Conservation (phyloP, 371 early-diverging fungal species). For the Mortierella sp. region DNA sequence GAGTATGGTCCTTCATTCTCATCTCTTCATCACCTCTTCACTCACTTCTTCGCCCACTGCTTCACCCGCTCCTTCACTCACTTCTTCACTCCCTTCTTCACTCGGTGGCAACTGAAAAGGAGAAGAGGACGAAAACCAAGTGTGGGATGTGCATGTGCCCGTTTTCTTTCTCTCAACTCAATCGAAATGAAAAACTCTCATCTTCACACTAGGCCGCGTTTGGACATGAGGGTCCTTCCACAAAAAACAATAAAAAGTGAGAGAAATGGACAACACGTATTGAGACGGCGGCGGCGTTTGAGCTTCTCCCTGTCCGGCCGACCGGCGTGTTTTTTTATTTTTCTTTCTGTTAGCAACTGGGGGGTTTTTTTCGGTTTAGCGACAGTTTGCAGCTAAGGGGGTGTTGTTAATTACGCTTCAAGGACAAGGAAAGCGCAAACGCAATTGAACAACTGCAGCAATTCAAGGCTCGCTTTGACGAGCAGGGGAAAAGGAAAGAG, state of each 20-base stretch:
- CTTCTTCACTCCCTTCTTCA: no score
- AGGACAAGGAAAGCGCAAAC: no score
- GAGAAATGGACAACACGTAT: no score
- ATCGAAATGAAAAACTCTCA: no score
- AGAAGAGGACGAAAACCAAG: not conserved
- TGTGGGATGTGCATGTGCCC: not conserved
- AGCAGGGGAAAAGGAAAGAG: not conserved
- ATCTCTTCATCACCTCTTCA: no score
- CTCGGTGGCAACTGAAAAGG: not conserved
- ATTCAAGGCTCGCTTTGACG: not conserved
- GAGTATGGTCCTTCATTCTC: not conserved
- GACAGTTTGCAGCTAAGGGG: no score
- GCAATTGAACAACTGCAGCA: no score
- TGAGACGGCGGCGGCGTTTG: not conserved
- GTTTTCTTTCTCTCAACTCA: not conserved
- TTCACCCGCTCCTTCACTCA: no score
- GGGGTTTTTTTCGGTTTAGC: no score
- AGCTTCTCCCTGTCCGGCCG: no score
- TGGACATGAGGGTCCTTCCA: not conserved
- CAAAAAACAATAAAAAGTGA: not conserved
- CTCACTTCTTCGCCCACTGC: not conserved
- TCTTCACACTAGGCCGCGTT: not conserved
- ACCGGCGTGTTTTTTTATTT: not conserved
- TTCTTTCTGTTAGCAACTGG: no score
- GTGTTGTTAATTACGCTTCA: no score